Conservation (phyloP, 208 protist genomes). For the Cochliopodium minus region DNA sequence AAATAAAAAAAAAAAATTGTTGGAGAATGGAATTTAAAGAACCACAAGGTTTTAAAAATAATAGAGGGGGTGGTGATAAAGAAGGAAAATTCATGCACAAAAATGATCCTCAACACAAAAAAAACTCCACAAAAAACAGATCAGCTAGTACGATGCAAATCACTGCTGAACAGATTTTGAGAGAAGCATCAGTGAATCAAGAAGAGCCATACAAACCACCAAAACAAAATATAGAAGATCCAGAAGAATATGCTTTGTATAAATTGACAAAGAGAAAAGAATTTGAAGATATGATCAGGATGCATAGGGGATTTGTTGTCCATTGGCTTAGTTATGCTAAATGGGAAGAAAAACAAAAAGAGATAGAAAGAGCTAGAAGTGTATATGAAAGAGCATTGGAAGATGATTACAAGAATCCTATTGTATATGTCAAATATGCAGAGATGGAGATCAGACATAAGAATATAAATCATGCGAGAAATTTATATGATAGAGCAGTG, state of each 20-base stretch:
- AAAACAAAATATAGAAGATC: constrained; percentile 75
- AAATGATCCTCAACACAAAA: no score
- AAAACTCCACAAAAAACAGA: constrained; percentile 77
- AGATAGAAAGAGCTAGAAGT: constrained; percentile 73
- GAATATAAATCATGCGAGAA: constrained; percentile 85
- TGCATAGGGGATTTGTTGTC: constrained; percentile 44
- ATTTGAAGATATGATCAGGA: constrained; percentile 73
- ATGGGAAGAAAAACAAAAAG: constrained; percentile 87
- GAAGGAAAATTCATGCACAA: no score
- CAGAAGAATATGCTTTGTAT: constrained; percentile 77
- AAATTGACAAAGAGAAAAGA: constrained; percentile 68
- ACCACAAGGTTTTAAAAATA: no score
- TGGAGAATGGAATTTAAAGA: no score
- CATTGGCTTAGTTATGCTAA: constrained; percentile 84
- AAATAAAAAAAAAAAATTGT: no score
- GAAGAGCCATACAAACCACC: constrained; percentile 41
- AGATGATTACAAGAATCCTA: constrained; percentile 61
- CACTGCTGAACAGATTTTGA: constrained; percentile 86
- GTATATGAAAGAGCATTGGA: constrained; percentile 80
- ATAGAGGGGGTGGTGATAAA: no score
- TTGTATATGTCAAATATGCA: constrained; percentile 85
- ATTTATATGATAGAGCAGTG: constrained; percentile 85
- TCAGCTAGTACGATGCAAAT: constrained; percentile 66
- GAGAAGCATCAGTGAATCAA: constrained; percentile 71
- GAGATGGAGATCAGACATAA: constrained; percentile 91